Base-by-base conservation (phyloP, 352 stramenopile species). In the Phytopythium cucurbitacearum region DNA sequence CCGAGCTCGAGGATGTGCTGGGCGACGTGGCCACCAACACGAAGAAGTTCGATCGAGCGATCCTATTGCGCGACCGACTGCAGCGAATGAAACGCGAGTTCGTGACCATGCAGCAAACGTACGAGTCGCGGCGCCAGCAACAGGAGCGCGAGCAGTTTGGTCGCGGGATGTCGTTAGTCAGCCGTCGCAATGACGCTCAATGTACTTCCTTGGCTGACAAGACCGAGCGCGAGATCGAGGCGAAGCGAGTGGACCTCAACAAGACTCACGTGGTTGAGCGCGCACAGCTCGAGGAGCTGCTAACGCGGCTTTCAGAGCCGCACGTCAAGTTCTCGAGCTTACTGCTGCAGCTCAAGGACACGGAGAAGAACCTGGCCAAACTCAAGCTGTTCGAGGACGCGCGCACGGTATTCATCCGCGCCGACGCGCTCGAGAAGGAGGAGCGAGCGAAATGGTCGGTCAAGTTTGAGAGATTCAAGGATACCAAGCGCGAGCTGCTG, bases 371-470 rank as follows among this genome's bases (percentile, higher is more conserved):
- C 45, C 44, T 91, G 49, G 60, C 80, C 1, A 65, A 63, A 1
- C 53, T 91, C 7, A 69, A 71, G 32, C 62, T 89, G 33, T 91
- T 88, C 48, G 80, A 91, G 53, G 78, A 91, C 41, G 80, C 80
- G 11, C 83, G 83, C 48, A 91, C 76, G 39, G 80, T 91, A 7
- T 91, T 76, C 48, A 45, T 65, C 3, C 68, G 75, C 42, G 67
- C 68, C 0, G 71, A 81, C n/a, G 60, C 60, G 3, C 86, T 91
- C 64, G 80, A 91, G 42, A 75, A 68, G 13, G 69, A 85, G 2
- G 67, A 89, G 58, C 69, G 73, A 3, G 63, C 61, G 8, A 49
- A 61, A 21, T 80, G 77, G 35, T 53, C 61, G 0, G 65, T 59
- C 50, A 75, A 65, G n/a, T 87, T 89, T 52, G 65, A 84, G 33